phyloP scores from a whole-genome alignment of 2,329 filamentous ascomycete genomes.

The Acephala macrosclerotiorum region DNA sequence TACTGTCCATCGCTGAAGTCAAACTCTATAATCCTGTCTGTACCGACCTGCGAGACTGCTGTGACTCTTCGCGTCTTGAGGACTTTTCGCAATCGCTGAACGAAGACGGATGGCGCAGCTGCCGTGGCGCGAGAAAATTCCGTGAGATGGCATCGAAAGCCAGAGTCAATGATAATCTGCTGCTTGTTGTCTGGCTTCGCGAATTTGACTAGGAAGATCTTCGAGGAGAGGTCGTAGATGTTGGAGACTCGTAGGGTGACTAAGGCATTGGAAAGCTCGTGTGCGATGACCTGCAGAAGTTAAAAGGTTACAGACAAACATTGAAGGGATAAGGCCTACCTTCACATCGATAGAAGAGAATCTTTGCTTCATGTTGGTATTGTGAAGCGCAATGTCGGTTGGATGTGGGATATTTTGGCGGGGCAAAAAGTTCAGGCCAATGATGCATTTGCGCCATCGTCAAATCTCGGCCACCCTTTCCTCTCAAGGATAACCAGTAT shows the following conservation, averaged over 20 bases:
- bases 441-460: constrained; percentile 16
- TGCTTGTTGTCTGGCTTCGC: constrained; percentile 88
- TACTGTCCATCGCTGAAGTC: constrained; percentile 92
- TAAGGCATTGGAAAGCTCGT: constrained; percentile 84
- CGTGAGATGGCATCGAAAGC: constrained; percentile 94
- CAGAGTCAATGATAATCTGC: constrained; percentile 91
- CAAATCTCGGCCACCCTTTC: neutral
- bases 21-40: constrained; percentile 91
- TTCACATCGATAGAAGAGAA: constrained; percentile 83
- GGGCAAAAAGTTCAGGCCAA: constrained; percentile 26
- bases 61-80: constrained; percentile 89
- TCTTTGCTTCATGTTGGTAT: constrained; percentile 72
- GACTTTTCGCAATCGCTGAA: constrained; percentile 83
- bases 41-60: constrained; percentile 83
- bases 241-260: constrained; percentile 85
- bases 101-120: constrained; percentile 83
- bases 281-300: constrained; percentile 78
- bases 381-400: constrained; percentile 7
- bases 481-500: too few species aligned
- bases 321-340: constrained; percentile 48
- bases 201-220: constrained; percentile 95
- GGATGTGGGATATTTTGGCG: constrained; percentile 24
- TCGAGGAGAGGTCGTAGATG: constrained; percentile 94
- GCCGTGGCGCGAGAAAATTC: constrained; percentile 89
- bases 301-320: constrained; percentile 4